Evolutionary conservation across 495 filamentous ascomycete genomes (phyloP).

Genomic region (Penicillium atrosanguineum): DNA sequence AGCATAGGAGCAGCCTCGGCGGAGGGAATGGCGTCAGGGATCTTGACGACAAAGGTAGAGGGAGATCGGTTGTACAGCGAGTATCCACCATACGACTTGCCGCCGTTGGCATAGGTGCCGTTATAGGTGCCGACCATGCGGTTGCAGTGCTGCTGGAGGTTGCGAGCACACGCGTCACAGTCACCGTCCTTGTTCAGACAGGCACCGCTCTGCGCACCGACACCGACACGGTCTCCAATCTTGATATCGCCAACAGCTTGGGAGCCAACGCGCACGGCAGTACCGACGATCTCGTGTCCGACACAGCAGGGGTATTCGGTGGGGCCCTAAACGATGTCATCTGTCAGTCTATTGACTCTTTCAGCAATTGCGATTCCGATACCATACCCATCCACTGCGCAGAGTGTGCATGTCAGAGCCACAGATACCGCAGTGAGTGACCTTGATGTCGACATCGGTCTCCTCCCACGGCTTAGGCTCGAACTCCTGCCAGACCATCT

Average conservation of each 20-base stretch:
- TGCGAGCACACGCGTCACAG: constrained; percentile 65
- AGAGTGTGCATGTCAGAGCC: constrained; percentile 70
- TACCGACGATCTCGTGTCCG: constrained; percentile 83
- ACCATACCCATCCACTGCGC: constrained; percentile 64
- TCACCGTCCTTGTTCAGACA: constrained; percentile 57
- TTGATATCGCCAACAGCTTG: constrained; percentile 61
- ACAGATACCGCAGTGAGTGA: constrained; percentile 46
- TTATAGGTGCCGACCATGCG: constrained; percentile 51
- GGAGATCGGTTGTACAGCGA: constrained; percentile 70
- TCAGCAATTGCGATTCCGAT: background rate
- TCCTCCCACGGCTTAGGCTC: constrained; percentile 81
- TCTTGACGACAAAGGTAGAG: constrained; percentile 73
- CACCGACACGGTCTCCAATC: constrained; percentile 81
- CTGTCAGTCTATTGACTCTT: background rate
- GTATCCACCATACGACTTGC: constrained; percentile 68
- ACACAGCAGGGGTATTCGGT: constrained; percentile 72
- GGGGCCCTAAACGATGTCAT: constrained; percentile 32
- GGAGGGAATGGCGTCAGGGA: constrained; percentile 61
- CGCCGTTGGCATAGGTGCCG: constrained; percentile 45
- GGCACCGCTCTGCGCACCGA: constrained; percentile 77
- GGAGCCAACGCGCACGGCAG: constrained; percentile 68
- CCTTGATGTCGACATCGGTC: constrained; percentile 62
- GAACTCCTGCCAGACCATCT: constrained; percentile 74
- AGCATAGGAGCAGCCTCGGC: constrained; percentile 79
- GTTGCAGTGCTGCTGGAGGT: constrained; percentile 65